A percentile compares a stretch with the other conserved stretches of the same genome.
phyloP scores from a whole-genome alignment of 192 early-diverging fungal species.

The Podila epicladia region DNA sequence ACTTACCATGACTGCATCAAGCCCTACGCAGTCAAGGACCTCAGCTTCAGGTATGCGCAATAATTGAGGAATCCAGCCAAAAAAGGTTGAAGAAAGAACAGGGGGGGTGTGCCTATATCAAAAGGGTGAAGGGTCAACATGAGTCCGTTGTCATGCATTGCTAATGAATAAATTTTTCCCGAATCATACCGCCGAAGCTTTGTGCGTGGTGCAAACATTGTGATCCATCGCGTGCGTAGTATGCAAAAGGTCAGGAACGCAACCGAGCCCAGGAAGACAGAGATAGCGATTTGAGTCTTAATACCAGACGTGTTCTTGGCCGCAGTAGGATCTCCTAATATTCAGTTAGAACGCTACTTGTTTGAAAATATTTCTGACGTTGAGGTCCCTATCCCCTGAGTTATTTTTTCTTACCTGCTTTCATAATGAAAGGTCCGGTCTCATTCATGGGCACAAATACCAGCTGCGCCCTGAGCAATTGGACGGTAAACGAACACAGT shows the following conservation, averaged over 20 bases:
- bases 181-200: conserved; percentile 38
- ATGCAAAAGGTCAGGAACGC: conserved; percentile 49
- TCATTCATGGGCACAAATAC: neutral
- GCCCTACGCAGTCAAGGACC: conserved; percentile 60
- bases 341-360: neutral
- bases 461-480: neutral
- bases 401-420: neutral
- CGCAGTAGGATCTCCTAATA: conserved; percentile 6
- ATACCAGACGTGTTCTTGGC: conserved; percentile 35
- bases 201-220: conserved; percentile 54
- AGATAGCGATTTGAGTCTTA: conserved; percentile 38
- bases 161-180: neutral
- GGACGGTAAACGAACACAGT: neutral
- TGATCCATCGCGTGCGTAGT: conserved; percentile 47
- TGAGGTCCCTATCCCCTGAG: neutral
- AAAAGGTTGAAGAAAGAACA: conserved; percentile 54
- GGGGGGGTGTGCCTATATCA: conserved; percentile 55
- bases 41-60: conserved; percentile 55
- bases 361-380: neutral
- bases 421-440: neutral
- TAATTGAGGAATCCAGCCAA: conserved; percentile 65
- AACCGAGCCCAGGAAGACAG: conserved; percentile 18
- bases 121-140: neutral
- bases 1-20: conserved; percentile 66
- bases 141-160: neutral